Evolutionary conservation across 2,329 filamentous ascomycete genomes (phyloP), one percentile per base, ranked within the genome.

Genomic region (Aspergillus piperis): DNA sequence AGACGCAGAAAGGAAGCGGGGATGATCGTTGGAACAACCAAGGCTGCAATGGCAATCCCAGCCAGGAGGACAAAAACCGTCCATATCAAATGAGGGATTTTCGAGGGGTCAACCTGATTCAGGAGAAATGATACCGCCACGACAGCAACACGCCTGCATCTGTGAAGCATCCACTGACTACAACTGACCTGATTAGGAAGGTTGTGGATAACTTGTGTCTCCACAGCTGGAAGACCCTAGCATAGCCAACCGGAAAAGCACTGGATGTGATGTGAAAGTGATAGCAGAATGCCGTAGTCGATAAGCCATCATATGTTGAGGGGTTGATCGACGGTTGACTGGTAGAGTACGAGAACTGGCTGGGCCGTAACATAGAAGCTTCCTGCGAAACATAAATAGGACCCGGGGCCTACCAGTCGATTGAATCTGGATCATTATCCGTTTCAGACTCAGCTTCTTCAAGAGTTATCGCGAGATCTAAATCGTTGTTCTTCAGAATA

Each of bases 351-450:
- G 50, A 62, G 62, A 68, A 54, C 23, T 59, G 52, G 66, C 54
- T 66, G 62, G 57, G 60, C 54, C 51, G 63, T 69, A 60, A 63
- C 62, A 71, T 72, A 56, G 63, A 64, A 69, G 65, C 63, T 60
- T 69, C 61, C 60, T 64, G 62, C 68, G 58, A 73, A 74, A 73
- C 75, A 78, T 78, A 78, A 78, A 78, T 78, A 78, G 68, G 67
- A 54, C 64, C 63, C 65, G 62, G 56, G 62, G 70, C 74, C 75
- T 66, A 62, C 62, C 64, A 56, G 61, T 68, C 61, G 59, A 62
- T 54, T 62, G 61, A 57, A 63, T 73, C 65, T 66, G 67, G 68
- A 70, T 70, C 65, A 69, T 65, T 62, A 58, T 62, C 62, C 64
- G 70, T 75, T 73, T 73, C 73, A 75, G 64, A 67, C 65, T 63